Evolutionary conservation across 495 filamentous ascomycete species (phyloP).

Genomic region (Sphaerosporella brunnea): DNA sequence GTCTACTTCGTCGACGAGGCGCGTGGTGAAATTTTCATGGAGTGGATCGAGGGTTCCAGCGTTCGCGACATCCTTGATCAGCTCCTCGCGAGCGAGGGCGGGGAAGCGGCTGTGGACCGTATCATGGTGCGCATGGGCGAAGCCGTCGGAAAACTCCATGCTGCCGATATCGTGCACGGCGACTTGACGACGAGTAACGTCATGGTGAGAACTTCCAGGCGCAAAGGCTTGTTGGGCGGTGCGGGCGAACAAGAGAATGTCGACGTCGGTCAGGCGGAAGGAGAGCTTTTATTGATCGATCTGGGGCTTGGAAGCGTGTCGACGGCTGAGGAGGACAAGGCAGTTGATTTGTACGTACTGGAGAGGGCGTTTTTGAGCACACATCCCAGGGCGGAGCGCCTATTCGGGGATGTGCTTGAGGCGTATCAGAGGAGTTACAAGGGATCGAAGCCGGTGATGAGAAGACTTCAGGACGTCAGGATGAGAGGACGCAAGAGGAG

Average conservation of each 20-base stretch:
- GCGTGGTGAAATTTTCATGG: conserved; percentile 66
- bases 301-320: conserved; percentile 80
- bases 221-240: conserved; percentile 12
- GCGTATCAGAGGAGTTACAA: conserved; percentile 34
- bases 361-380: conserved; percentile 93
- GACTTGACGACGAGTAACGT: conserved; percentile 96
- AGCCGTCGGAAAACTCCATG: conserved; percentile 65
- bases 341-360: conserved; percentile 91
- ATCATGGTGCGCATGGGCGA: conserved; percentile 54
- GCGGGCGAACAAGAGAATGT: conserved; percentile 12
- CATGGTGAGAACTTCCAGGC: conserved; percentile 45
- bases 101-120: conserved; percentile 29
- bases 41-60: conserved; percentile 68
- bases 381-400: conserved; percentile 65
- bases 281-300: conserved; percentile 82
- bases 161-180: conserved; percentile 70
- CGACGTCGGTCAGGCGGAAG: conserved; percentile 31
- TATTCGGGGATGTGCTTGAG: conserved; percentile 49
- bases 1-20: conserved; percentile 28
- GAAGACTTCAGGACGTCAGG: conserved; percentile 78
- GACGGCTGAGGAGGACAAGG: conserved; percentile 75
- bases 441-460: conserved; percentile 25
- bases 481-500: conserved; percentile 93
- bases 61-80: conserved; percentile 49
- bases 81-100: conserved; percentile 37